These are phyloP conservation scores for Emergomyces africanus DNA, from an alignment of 2,329 filamentous ascomycete species.

Conservation along the genomic window DNA sequence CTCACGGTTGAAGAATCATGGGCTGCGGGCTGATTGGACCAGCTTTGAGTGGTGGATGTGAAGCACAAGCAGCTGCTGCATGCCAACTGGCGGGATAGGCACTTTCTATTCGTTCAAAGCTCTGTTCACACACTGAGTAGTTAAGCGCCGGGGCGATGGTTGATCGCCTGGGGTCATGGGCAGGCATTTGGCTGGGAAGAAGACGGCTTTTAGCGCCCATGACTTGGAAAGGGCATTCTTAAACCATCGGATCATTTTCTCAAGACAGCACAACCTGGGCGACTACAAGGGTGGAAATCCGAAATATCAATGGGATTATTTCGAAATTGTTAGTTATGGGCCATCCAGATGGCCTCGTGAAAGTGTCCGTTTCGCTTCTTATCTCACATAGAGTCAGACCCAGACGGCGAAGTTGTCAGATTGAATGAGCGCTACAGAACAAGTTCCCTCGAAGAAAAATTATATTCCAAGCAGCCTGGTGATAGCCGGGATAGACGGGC, in stretches of 20 bases:
- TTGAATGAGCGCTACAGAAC: not conserved
- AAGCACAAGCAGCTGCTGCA: not conserved
- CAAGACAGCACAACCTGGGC: not conserved
- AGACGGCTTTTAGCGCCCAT: slow-evolving; percentile 12
- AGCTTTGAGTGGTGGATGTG: not conserved
- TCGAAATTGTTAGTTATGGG: not conserved
- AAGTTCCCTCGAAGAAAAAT: not conserved
- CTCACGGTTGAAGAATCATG: not conserved
- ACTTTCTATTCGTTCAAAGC: not conserved
- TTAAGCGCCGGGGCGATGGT: not conserved
- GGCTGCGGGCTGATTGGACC: not conserved
- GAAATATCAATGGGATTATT: not conserved
- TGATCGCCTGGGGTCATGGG: not conserved
- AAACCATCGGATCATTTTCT: not conserved
- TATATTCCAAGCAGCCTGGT: too few relatives aligned
- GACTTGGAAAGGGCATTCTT: slow-evolving; percentile 29
- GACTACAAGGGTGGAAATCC: not conserved
- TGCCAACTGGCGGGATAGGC: not conserved
- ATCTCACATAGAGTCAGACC: not conserved
- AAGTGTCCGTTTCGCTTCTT: not conserved
- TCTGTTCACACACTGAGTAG: not conserved
- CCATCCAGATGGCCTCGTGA: not conserved
- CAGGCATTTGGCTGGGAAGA: not conserved
- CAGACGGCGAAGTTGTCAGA: not conserved
- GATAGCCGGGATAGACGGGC: too few relatives aligned